These are phyloP conservation scores for Paramecium bursaria DNA, from an alignment of 73 alveolate genomes.

Conservation along the genomic window DNA sequence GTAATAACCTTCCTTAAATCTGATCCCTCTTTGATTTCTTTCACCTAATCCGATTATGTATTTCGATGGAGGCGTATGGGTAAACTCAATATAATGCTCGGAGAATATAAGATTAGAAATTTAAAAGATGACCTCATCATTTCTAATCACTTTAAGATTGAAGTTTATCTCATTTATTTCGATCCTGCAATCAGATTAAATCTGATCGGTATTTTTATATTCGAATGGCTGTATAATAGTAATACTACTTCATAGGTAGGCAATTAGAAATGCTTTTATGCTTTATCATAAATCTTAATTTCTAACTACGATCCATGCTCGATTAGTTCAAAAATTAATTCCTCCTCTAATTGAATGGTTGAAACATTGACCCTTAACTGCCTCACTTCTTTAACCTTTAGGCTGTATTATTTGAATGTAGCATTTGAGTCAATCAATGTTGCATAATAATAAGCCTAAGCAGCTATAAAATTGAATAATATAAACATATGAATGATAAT, in stretches of 20 bases:
- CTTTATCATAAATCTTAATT: conserved; percentile 31
- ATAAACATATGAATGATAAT: too few relatives aligned
- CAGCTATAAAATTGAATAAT: too few relatives aligned
- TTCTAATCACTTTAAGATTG: not conserved
- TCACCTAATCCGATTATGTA: conserved; percentile 48
- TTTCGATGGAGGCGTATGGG: conserved; percentile 4
- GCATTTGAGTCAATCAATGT: not conserved
- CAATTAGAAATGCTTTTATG: conserved; percentile 13
- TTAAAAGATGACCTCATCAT: not conserved
- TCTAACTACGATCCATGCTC: not conserved
- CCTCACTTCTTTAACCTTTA: too few relatives aligned
- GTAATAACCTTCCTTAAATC: conserved; percentile 39
- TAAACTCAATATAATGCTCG: conserved; percentile 26
- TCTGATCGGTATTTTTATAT: conserved; percentile 11
- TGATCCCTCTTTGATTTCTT: conserved; percentile 51
- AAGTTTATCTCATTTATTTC: not conserved
- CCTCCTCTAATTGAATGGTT: too few relatives aligned
- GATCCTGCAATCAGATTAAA: not conserved
- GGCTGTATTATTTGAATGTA: not conserved
- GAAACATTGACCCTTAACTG: too few relatives aligned
- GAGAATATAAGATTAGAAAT: not conserved
- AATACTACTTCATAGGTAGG: conserved; percentile 5
- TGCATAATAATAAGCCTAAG: too few relatives aligned
- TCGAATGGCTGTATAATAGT: conserved; percentile 17
- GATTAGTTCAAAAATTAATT: too few relatives aligned